Base-by-base conservation (phyloP, 805 yeast genomes). In the Yamadazyma paraphyllophila region DNA sequence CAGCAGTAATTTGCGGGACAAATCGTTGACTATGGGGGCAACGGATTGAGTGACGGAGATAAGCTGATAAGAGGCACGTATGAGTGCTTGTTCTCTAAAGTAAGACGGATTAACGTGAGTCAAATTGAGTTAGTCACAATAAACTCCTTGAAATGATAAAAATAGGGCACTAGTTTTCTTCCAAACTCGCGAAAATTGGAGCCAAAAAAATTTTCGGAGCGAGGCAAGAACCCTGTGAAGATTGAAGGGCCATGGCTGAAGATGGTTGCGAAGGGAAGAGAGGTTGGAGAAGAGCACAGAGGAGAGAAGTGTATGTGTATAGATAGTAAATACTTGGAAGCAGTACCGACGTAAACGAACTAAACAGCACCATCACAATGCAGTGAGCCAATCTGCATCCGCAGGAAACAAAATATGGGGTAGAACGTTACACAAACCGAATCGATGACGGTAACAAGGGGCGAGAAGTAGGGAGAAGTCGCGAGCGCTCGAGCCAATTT, bases 171-270 rank as follows among this genome's bases (percentile, higher is more conserved):
- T 11, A 20, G 29, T 14, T 14, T 24, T 36, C 29, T 40, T 31
- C 43, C 20, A 40, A 29, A 32, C 43, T 40, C 43, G 43, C 43
- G 43, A 40, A 40, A 10, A n/a, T 27, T 26, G 13, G 40, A 15
- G 40, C 29, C 32, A 37, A 15, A 40, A 39, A 40, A 31, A 30
- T 32, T 40, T 32, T 31, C 36, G 15, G 38, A 32, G 43, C 43
- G 35, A 40, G 39, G 39, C 9, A 17, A 41, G 44, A 41, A 41
- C 44, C 40, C 45, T 42, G 40, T 34, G 32, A 31, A 37, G 40
- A 37, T 36, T 36, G 17, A 12, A 33, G 24, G n/a, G 24, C 24
- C 24, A 6, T 20, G 6, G 24, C 24, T 20, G 24, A 20, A 6
- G 31, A 4, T 29, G 11, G 8, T n/a, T 29, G 31, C 31, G 31